Evolutionary conservation across 495 filamentous ascomycete genomes (phyloP).

Genomic region (Penicilliopsis zonata): DNA sequence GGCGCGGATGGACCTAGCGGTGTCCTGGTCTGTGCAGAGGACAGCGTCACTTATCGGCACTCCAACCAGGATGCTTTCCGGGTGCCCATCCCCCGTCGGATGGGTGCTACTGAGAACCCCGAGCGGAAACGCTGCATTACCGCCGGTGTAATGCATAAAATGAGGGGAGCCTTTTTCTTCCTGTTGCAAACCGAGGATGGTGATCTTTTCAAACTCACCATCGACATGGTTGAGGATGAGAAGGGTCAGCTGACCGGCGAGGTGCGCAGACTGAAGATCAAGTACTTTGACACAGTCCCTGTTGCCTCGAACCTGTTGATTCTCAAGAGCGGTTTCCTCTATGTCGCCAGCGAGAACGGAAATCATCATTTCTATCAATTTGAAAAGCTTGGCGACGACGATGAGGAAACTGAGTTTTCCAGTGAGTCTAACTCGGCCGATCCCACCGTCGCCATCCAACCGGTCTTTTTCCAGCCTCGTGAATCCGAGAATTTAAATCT

Average conservation of each 20-base stretch:
- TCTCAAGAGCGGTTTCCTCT: constrained; percentile 90
- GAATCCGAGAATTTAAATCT: constrained; percentile 70
- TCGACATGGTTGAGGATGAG: constrained; percentile 80
- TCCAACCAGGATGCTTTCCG: constrained; percentile 83
- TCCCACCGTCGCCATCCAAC: constrained; percentile 49
- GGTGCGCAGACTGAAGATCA: constrained; percentile 77
- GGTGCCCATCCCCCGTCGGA: constrained; percentile 77
- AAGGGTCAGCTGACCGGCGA: constrained; percentile 66
- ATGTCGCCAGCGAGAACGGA: constrained; percentile 82
- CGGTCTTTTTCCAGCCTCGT: constrained; percentile 76
- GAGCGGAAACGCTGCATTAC: constrained; percentile 77
- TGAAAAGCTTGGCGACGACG: constrained; percentile 93
- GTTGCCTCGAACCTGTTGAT: constrained; percentile 78
- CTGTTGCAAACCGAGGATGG: constrained; percentile 92
- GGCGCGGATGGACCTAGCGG: constrained; percentile 90
- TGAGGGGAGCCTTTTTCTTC: constrained; percentile 96
- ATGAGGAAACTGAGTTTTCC: constrained; percentile 72
- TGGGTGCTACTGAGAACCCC: constrained; percentile 82
- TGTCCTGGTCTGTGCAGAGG: constrained; percentile 87
- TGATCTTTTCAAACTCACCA: constrained; percentile 90
- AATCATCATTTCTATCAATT: constrained; percentile 96
- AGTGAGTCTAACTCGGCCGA: constrained; percentile 77
- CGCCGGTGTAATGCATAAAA: constrained; percentile 90
- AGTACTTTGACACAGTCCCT: constrained; percentile 96
- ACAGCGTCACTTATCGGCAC: constrained; percentile 89